These are phyloP conservation scores for Schizonepeta tenuifolia DNA, from an alignment of 257 asterid species.

Conservation along the genomic window DNA sequence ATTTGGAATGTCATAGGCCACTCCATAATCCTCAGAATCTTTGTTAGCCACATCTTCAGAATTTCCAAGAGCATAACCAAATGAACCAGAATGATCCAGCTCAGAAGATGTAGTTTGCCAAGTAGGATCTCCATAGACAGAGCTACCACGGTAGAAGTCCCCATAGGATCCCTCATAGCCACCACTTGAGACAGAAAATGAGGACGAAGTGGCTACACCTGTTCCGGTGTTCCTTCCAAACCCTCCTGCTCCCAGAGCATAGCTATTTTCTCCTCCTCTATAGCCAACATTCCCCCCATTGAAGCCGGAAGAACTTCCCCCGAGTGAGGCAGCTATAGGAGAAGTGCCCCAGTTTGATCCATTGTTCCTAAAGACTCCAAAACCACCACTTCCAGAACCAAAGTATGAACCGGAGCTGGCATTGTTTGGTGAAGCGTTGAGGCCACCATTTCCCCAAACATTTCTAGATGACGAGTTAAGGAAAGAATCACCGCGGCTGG, in stretches of 20 bases:
- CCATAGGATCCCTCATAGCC: constrained; percentile 53
- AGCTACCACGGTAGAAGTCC: constrained; percentile 48
- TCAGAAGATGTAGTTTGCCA: constrained; percentile 61
- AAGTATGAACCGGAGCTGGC: constrained; percentile 47
- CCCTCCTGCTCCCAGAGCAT: constrained; percentile 48
- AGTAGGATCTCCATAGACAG: constrained; percentile 61
- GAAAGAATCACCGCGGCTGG: constrained; percentile 59
- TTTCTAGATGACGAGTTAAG: constrained; percentile 62
- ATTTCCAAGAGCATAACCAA: constrained; percentile 52
- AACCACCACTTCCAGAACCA: constrained; percentile 54
- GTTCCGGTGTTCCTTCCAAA: constrained; percentile 46
- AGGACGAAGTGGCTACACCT: constrained; percentile 41
- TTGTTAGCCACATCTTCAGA: constrained; percentile 49
- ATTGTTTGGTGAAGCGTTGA: constrained; percentile 39
- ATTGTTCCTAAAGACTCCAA: constrained; percentile 48
- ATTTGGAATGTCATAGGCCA: constrained; percentile 54
- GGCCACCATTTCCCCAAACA: constrained; percentile 65
- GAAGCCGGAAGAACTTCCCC: constrained; percentile 41
- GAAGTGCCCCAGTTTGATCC: constrained; percentile 57
- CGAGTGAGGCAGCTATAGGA: constrained; percentile 41
- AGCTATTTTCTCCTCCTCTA: constrained; percentile 52
- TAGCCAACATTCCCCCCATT: constrained; percentile 48
- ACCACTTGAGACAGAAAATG: constrained; percentile 47
- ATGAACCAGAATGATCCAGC: constrained; percentile 48
- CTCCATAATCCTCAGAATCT: constrained; percentile 58